Base-by-base conservation (phyloP, 768 basidiomycete genomes). In the Hypholoma sublateritium region DNA sequence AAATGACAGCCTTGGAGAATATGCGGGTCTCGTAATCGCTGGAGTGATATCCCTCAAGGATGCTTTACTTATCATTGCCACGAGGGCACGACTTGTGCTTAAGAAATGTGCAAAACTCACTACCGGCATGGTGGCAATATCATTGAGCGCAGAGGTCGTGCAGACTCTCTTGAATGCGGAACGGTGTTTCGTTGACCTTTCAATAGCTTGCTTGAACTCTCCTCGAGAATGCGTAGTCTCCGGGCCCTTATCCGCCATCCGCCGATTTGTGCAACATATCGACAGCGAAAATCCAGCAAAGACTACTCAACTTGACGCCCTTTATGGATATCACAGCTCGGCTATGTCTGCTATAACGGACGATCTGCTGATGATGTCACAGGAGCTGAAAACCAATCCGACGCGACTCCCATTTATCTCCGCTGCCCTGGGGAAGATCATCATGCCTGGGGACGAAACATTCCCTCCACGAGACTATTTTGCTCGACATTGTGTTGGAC, bases 291-390 rank as follows among this genome's bases (percentile, higher is more conserved):
- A 70, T 0, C 57, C 62, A 8, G 78, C 74, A 66, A 80, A 77
- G 62, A 75, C 67, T 39, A 66, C 74, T 14, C 62, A 78, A 42
- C 73, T 91, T 1, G 59, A 73, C 5, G 81, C 86, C 8, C 82
- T 83, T 1, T 86, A 82, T 57, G 89, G 81, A 1, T 88, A 82
- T 63, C 89, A 91, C 69, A 86, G 84, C 43, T 55, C 72, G n/a
- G 81, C 84, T 1, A 87, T 91, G 88, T 65, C 69, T 5, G 80
- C 86, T 0, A 62, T 88, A 11, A 58, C 84, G 13, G 70, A 76
- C n/a, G 80, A 80, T 45, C 76, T 90, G 28, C 70, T 67, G 35
- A 59, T 59, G 0, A 59, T 83, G 4, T 77, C 79, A 11, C 64
- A 62, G 9, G 66, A 62, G 5, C 62, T 83, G 35, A 64, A 67